Conservation (phyloP, 805 yeast species). For the Naumovozyma baii region DNA sequence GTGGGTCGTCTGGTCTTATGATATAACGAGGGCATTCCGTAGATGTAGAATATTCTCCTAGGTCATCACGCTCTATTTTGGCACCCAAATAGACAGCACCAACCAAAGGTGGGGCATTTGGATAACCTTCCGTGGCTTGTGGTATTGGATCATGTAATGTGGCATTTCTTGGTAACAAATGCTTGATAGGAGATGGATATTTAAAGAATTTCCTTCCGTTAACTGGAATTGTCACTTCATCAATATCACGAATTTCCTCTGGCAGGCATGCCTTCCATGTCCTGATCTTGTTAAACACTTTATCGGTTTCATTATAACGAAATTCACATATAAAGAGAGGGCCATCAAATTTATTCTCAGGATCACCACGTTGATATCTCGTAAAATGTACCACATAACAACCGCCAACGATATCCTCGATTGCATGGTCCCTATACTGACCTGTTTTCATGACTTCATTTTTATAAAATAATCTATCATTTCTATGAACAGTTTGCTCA, state of each 20-base stretch:
- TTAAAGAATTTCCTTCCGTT: slow-evolving; percentile 57
- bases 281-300: slow-evolving; percentile 85
- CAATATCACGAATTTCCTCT: slow-evolving; percentile 80
- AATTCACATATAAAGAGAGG: slow-evolving; percentile 90
- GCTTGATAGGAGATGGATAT: slow-evolving; percentile 76
- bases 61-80: slow-evolving; percentile 67
- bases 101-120: slow-evolving; percentile 86
- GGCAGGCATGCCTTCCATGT: slow-evolving; percentile 99
- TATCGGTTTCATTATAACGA: slow-evolving; percentile 85
- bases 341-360: slow-evolving; percentile 67
- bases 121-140: slow-evolving; percentile 69
- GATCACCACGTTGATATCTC: slow-evolving; percentile 89
- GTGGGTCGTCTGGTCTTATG: slow-evolving; percentile 36
- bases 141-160: slow-evolving; percentile 67
- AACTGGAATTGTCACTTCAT: slow-evolving; percentile 71
- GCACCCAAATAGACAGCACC: slow-evolving; percentile 85
- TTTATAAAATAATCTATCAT: slow-evolving; percentile 78
- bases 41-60: slow-evolving; percentile 61
- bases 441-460: slow-evolving; percentile 96
- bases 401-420: slow-evolving; percentile 81
- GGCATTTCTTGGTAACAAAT: slow-evolving; percentile 67
- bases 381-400: slow-evolving; percentile 94
- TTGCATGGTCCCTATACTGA: slow-evolving; percentile 88
- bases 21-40: slow-evolving; percentile 37
- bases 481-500: slow-evolving; percentile 93